Evolutionary conservation across 23 red algal species (phyloP).

Genomic region (Gracilariopsis chorda): DNA sequence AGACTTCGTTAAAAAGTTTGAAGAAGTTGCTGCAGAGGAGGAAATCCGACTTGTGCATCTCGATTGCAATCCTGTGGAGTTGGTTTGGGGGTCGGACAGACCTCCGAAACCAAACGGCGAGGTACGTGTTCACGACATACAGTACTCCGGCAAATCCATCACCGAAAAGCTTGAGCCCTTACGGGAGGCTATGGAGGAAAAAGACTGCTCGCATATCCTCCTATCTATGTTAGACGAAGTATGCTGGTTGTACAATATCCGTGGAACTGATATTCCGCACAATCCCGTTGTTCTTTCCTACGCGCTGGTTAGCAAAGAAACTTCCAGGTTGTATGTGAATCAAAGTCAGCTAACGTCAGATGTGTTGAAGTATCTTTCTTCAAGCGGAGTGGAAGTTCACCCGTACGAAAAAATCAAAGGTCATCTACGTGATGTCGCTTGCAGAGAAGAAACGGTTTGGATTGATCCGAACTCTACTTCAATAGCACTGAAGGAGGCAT

Average conservation of each 20-base stretch:
- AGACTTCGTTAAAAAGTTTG: neutral
- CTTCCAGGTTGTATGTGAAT: constrained; percentile 52
- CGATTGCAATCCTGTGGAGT: constrained; percentile 73
- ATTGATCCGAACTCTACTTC: constrained; percentile 69
- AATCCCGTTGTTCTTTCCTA: constrained; percentile 87
- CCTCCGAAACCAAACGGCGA: constrained; percentile 41
- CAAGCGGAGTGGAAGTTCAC: constrained; percentile 25
- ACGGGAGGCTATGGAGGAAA: constrained; percentile 55
- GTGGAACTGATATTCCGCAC: constrained; percentile 93
- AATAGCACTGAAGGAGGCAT: constrained; percentile 46
- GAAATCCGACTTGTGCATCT: neutral
- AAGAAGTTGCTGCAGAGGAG: constrained; percentile 1
- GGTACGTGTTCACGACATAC: constrained; percentile 68
- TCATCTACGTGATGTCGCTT: constrained; percentile 53
- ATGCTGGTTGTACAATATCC: constrained; percentile 89
- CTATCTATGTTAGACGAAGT: constrained; percentile 92
- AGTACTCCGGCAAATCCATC: constrained; percentile 61
- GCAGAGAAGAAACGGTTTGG: constrained; percentile 62
- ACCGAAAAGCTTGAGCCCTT: constrained; percentile 66
- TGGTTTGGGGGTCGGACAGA: constrained; percentile 58
- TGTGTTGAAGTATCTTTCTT: constrained; percentile 13
- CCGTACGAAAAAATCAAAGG: constrained; percentile 47
- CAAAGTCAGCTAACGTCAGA: constrained; percentile 15
- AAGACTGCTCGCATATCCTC: constrained; percentile 35
- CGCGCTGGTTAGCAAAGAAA: constrained; percentile 49